Percentiles rank a stretch among this genome's conserved stretches.
phyloP scores from a whole-genome alignment of 257 asterid species.

The Penstemon davidsonii region DNA sequence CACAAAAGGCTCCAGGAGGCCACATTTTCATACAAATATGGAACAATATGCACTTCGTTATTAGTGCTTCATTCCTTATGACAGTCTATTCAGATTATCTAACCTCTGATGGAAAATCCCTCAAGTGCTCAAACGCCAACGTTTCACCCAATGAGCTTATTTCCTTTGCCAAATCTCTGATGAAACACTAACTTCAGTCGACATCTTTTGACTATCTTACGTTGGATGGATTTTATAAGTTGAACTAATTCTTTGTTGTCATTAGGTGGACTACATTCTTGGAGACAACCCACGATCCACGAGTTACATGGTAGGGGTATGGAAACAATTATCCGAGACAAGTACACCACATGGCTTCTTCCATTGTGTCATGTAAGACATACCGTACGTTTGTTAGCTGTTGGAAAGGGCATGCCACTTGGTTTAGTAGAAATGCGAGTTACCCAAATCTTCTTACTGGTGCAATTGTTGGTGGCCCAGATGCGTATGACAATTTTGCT shows the following conservation, averaged over 20 bases:
- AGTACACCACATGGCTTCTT: constrained; percentile 93
- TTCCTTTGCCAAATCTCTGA: constrained; percentile 88
- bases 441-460: constrained; percentile 91
- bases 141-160: constrained; percentile 73
- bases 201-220: not conserved
- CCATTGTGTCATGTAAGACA: constrained; percentile 78
- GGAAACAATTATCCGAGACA: constrained; percentile 81
- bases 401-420: constrained; percentile 92
- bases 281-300: constrained; percentile 99
- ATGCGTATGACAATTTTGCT: constrained; percentile 93
- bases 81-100: constrained; percentile 89
- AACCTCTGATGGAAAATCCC: constrained; percentile 70
- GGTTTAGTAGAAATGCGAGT: constrained; percentile 72
- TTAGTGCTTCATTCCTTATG: constrained; percentile 82
- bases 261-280: constrained; percentile 85
- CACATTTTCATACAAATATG: constrained; percentile 84
- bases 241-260: constrained; percentile 7
- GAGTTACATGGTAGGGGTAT: constrained; percentile 95
- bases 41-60: constrained; percentile 97
- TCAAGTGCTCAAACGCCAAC: constrained; percentile 55
- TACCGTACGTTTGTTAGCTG: constrained; percentile 71
- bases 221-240: not conserved
- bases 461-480: constrained; percentile 97
- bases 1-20: constrained; percentile 87
- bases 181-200: constrained; percentile 18